A percentile compares a stretch with the other conserved stretches of the same genome.
These are phyloP conservation scores for Colletotrichum sidae DNA, from an alignment of 2,329 filamentous ascomycete genomes.

Conservation along the genomic window DNA sequence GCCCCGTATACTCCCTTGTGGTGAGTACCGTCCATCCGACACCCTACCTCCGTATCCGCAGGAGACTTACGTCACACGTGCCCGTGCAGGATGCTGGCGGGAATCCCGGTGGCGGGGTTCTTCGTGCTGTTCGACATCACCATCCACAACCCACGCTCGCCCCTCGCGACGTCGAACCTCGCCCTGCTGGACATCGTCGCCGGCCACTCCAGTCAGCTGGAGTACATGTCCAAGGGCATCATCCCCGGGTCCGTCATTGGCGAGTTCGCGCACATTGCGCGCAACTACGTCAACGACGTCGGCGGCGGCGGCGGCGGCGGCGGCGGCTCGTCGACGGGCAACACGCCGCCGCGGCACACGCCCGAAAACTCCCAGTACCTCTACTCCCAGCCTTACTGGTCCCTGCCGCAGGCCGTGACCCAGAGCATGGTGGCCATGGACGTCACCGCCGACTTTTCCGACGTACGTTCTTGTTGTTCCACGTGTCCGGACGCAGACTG, in stretches of 20 bases:
- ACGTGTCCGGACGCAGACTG: neutral
- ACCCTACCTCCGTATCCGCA: neutral
- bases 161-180: conserved; percentile 49
- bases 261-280: conserved; percentile 54
- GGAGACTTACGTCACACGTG: neutral
- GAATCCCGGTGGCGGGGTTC: conserved; percentile 50
- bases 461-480: neutral
- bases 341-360: neutral
- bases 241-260: conserved; percentile 50
- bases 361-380: neutral
- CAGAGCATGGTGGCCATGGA: neutral
- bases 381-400: conserved; percentile 12
- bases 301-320: conserved; percentile 29
- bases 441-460: neutral
- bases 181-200: conserved; percentile 52
- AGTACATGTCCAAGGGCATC: conserved; percentile 49
- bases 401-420: neutral
- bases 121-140: conserved; percentile 56
- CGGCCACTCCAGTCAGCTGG: conserved; percentile 55
- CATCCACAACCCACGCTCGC: conserved; percentile 46
- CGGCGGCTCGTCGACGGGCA: neutral
- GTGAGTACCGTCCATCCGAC: conserved; percentile 26
- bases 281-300: conserved; percentile 48
- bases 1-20: conserved; percentile 45
- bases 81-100: conserved; percentile 42